Percentiles rank a stretch among this genome's conserved stretches.
These are phyloP conservation scores for Arxiozyma heterogenica DNA, from an alignment of 1,139 yeast genomes.

Conservation along the genomic window DNA sequence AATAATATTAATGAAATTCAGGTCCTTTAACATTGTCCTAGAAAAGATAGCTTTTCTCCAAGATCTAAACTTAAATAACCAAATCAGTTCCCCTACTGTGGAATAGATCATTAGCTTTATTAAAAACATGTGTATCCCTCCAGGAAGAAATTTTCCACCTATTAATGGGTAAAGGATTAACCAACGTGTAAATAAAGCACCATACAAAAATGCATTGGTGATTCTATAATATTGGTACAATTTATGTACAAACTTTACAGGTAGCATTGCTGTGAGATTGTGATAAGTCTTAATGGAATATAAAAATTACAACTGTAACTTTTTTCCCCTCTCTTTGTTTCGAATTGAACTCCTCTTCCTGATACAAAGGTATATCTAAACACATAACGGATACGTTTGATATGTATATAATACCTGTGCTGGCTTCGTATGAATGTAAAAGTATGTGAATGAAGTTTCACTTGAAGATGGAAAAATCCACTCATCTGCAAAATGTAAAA, in stretches of 20 bases:
- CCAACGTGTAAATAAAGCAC: slow-evolving; percentile 45
- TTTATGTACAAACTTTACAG: slow-evolving; percentile 1
- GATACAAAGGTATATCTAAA: too few species aligned
- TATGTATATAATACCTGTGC: too few species aligned
- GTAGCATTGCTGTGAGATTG: neutral
- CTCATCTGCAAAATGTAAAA: too few species aligned
- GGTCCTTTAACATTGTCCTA: slow-evolving; percentile 30
- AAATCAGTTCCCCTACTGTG: slow-evolving; percentile 19
- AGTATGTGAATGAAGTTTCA: too few species aligned
- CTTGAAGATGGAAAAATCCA: too few species aligned
- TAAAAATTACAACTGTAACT: neutral
- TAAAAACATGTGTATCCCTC: slow-evolving; percentile 61
- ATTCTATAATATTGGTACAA: slow-evolving; percentile 26
- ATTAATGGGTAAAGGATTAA: slow-evolving; percentile 49
- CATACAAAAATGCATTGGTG: slow-evolving; percentile 40
- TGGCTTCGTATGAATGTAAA: too few species aligned
- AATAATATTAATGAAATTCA: slow-evolving; percentile 41
- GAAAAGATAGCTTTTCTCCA: slow-evolving; percentile 11
- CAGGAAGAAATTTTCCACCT: slow-evolving; percentile 53
- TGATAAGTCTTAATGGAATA: neutral
- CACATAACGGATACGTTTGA: too few species aligned
- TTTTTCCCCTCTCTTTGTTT: too few species aligned
- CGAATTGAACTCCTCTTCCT: too few species aligned
- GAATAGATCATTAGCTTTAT: slow-evolving; percentile 27
- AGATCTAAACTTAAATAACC: slow-evolving; percentile 24